A percentile compares a stretch with the other conserved stretches of the same genome.
These are phyloP conservation scores for Xylaria sp. DNA, from an alignment of 2,329 filamentous ascomycete species.

Conservation along the genomic window DNA sequence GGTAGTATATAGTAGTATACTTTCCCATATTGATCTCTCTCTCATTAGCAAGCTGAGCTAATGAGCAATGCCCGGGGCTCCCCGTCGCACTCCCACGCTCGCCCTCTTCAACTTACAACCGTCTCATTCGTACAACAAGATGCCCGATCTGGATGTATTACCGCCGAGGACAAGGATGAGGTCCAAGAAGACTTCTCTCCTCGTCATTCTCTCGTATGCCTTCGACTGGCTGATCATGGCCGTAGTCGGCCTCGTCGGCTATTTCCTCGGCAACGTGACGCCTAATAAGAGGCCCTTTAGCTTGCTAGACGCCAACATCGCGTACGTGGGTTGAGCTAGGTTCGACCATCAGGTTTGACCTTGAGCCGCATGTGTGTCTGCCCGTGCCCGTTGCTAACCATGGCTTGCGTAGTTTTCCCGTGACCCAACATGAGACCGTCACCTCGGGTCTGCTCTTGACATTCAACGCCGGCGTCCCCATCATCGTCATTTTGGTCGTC, in stretches of 20 bases:
- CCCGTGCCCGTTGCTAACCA: slow-evolving; percentile 9
- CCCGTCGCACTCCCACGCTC: slow-evolving; percentile 41
- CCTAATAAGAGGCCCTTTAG: slow-evolving; percentile 79
- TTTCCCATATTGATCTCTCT: no score
- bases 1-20: no score
- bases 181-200: slow-evolving; percentile 44
- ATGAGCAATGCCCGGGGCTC: slow-evolving; percentile 46
- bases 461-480: slow-evolving; percentile 72
- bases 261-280: slow-evolving; percentile 66
- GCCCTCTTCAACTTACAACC: slow-evolving; percentile 41
- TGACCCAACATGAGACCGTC: slow-evolving; percentile 76
- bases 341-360: neutral
- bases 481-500: slow-evolving; percentile 74
- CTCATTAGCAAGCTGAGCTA: neutral
- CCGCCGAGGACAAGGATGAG: slow-evolving; percentile 36
- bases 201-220: slow-evolving; percentile 72
- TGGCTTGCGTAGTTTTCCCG: slow-evolving; percentile 70
- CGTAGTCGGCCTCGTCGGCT: slow-evolving; percentile 68
- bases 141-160: slow-evolving; percentile 44
- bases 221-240: slow-evolving; percentile 79
- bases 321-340: slow-evolving; percentile 57
- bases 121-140: slow-evolving; percentile 48
- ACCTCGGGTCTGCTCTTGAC: slow-evolving; percentile 72
- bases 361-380: neutral
- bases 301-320: slow-evolving; percentile 79